Percentiles rank a stretch among this genome's conserved stretches.
Evolutionary conservation across 2,329 filamentous ascomycete species (phyloP).

Genomic region (Grosmannia huntii): DNA sequence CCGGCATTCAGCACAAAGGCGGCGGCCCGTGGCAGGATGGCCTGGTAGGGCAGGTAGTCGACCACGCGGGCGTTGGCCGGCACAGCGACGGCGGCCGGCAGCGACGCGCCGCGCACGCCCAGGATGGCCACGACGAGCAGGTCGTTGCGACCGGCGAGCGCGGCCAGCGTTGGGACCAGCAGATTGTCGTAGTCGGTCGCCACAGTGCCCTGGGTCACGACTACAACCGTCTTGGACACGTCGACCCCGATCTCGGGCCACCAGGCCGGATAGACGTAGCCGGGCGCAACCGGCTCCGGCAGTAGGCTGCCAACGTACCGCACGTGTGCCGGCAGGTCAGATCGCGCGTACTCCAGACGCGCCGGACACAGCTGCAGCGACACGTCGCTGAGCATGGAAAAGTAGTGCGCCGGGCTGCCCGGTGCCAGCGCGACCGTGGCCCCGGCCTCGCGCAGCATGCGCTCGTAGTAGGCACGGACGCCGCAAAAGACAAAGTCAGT

Average conservation of each 20-base stretch:
- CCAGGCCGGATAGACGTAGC: conserved; percentile 26
- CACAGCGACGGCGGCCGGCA: background rate
- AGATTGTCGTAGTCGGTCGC: conserved; percentile 26
- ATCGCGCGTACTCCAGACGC: conserved; percentile 25
- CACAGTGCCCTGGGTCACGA: conserved; percentile 35
- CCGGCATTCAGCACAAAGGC: conserved; percentile 36
- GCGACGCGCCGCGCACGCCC: conserved; percentile 1
- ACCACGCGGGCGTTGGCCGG: conserved; percentile 26
- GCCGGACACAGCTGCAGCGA: conserved; percentile 25
- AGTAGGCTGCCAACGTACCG: conserved; percentile 30
- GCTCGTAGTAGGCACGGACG: background rate
- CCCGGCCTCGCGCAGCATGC: background rate
- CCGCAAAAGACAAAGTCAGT: background rate
- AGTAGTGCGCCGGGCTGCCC: background rate
- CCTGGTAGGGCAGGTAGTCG: conserved; percentile 36
- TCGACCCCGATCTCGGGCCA: conserved; percentile 26
- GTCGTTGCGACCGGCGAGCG: conserved; percentile 27
- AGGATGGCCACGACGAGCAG: conserved; percentile 19
- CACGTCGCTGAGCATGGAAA: conserved; percentile 2
- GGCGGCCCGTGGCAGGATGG: conserved; percentile 28
- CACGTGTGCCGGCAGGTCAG: conserved; percentile 24
- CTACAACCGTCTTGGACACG: conserved; percentile 24
- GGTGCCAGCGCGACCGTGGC: background rate
- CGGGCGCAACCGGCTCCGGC: conserved; percentile 16
- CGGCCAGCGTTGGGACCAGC: conserved; percentile 30